phyloP scores from a whole-genome alignment of 2,329 filamentous ascomycete species.

The Claviceps lovelessii region DNA sequence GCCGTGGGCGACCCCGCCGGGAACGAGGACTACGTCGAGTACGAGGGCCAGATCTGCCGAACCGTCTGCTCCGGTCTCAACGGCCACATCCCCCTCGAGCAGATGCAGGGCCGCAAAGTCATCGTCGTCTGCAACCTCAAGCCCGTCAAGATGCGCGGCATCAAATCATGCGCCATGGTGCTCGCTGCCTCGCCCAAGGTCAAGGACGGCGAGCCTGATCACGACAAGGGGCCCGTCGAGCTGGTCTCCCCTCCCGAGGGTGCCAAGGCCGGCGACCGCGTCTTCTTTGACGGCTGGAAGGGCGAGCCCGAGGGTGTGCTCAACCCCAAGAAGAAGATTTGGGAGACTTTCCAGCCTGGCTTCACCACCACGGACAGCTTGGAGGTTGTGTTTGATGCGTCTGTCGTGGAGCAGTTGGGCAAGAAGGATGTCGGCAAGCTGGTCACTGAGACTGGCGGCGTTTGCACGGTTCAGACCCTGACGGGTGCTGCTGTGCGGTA shows the following conservation, averaged over 20 bases:
- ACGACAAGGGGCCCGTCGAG: constrained; percentile 85
- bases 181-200: constrained; percentile 79
- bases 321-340: constrained; percentile 99
- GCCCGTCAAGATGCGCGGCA: constrained; percentile 95
- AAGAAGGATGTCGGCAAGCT: constrained; percentile 55
- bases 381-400: constrained; percentile 77
- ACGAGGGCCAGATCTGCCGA: constrained; percentile 79
- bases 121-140: constrained; percentile 96
- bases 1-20: constrained; percentile 80
- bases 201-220: constrained; percentile 67
- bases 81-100: constrained; percentile 77
- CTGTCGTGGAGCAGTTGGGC: constrained; percentile 59
- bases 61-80: constrained; percentile 97
- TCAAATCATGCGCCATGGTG: constrained; percentile 72
- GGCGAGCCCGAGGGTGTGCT: constrained; percentile 84
- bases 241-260: constrained; percentile 71
- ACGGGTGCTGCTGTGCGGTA: constrained; percentile 70
- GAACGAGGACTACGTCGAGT: constrained; percentile 71
- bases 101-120: constrained; percentile 95
- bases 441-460: constrained; percentile 60
- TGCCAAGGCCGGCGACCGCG: constrained; percentile 68
- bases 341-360: constrained; percentile 91
- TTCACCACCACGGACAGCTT: constrained; percentile 76
- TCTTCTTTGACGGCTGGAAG: constrained; percentile 89
- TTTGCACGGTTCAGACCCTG: constrained; percentile 72